These are phyloP conservation scores for Agrocybe praecox DNA, from an alignment of 768 basidiomycete genomes.

Conservation along the genomic window DNA sequence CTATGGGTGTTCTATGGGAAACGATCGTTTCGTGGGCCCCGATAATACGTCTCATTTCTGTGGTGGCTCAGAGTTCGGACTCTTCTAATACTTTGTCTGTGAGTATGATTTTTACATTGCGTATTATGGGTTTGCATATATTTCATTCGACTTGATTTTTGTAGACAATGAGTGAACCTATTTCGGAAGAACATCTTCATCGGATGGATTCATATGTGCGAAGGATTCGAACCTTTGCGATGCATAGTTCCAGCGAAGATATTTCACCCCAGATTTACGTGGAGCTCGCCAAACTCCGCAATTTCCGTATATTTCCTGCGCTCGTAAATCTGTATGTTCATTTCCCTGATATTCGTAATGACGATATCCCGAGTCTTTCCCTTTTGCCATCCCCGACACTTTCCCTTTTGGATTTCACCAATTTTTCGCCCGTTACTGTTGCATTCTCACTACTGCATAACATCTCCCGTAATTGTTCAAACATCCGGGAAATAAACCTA, in stretches of 20 bases:
- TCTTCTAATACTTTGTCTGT: too few relatives aligned
- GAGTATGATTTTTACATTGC: too few relatives aligned
- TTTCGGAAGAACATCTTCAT: neutral
- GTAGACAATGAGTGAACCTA: neutral
- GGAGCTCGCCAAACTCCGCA: neutral
- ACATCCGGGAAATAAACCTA: too few relatives aligned
- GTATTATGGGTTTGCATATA: too few relatives aligned
- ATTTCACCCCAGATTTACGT: slow-evolving; percentile 4
- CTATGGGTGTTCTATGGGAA: slow-evolving; percentile 14
- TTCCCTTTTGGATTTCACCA: too few relatives aligned
- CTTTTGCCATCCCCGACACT: neutral
- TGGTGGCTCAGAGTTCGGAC: neutral
- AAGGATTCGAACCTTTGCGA: neutral
- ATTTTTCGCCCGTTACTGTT: too few relatives aligned
- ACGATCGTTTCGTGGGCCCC: slow-evolving; percentile 8
- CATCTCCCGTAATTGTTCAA: too few relatives aligned
- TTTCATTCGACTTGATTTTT: too few relatives aligned
- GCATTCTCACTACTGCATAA: too few relatives aligned
- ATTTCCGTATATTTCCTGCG: neutral
- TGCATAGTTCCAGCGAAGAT: neutral
- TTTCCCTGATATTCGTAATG: neutral
- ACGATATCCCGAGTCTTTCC: neutral
- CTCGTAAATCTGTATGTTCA: neutral
- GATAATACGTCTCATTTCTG: slow-evolving; percentile 7
- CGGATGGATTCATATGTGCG: slow-evolving; percentile 1